Evolutionary conservation across 106 monocot species (phyloP).

Genomic region (Dendrobium chrysotoxum): DNA sequence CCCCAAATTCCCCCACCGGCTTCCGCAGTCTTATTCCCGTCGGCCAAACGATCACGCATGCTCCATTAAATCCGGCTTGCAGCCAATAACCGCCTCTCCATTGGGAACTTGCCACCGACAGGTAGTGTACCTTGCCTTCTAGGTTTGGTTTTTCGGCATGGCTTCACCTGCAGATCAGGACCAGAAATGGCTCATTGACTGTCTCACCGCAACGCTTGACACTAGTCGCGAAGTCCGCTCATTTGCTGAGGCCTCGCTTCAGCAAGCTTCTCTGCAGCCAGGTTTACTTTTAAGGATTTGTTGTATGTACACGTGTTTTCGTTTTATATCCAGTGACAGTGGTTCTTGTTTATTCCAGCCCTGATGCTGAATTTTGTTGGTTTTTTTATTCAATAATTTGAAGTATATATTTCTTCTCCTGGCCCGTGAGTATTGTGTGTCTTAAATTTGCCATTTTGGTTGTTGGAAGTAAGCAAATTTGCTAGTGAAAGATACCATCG

Average conservation of each 20-base stretch:
- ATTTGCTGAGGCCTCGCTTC: constrained; percentile 89
- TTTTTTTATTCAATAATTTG: not conserved
- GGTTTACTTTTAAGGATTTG: constrained; percentile 26
- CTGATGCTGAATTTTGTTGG: not conserved
- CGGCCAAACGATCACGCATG: not conserved
- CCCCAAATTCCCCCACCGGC: not conserved
- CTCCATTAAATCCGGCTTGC: not conserved
- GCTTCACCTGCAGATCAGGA: constrained; percentile 41
- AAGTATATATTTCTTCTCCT: not conserved
- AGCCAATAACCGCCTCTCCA: not conserved
- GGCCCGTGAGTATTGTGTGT: not conserved
- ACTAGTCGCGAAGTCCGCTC: constrained; percentile 65
- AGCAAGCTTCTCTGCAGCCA: constrained; percentile 79
- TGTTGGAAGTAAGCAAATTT: no score
- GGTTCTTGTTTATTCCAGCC: not conserved
- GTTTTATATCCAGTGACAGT: no score
- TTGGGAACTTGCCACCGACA: not conserved
- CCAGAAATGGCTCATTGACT: constrained; percentile 88
- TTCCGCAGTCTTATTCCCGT: not conserved
- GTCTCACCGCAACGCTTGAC: constrained; percentile 83
- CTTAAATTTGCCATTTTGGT: no score
- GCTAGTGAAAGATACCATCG: not conserved
- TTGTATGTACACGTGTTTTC: not conserved
- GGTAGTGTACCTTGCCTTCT: not conserved
- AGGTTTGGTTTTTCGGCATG: not conserved